These are phyloP conservation scores for Xylaria castorea DNA, from an alignment of 495 filamentous ascomycete species.

Conservation along the genomic window DNA sequence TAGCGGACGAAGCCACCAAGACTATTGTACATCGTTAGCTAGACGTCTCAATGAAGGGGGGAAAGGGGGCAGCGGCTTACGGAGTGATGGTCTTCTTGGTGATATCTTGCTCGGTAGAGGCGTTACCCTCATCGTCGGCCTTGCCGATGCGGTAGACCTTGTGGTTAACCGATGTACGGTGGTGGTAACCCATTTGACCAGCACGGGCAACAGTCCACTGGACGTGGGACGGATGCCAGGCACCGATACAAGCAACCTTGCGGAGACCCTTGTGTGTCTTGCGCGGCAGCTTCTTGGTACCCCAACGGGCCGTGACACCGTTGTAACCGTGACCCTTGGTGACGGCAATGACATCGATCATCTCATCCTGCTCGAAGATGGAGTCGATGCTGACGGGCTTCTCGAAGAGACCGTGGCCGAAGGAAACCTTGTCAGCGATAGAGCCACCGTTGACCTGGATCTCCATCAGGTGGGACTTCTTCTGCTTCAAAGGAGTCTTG, in stretches of 20 bases:
- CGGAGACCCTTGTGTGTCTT: conserved; percentile 99
- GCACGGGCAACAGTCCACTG: conserved; percentile 99
- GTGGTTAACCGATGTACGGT: conserved; percentile 99
- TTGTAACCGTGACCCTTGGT: conserved; percentile 99
- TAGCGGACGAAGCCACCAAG: conserved; percentile 99
- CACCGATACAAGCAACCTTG: conserved; percentile 99
- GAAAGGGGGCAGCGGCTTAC: conserved; percentile 64
- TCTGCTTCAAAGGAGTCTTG: conserved; percentile 99
- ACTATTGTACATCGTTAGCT: conserved; percentile 58
- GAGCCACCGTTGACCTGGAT: conserved; percentile 99
- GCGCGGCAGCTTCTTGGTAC: conserved; percentile 99
- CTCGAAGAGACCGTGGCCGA: conserved; percentile 94
- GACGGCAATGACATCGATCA: conserved; percentile 99
- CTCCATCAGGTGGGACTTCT: conserved; percentile 99
- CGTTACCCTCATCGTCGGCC: conserved; percentile 85
- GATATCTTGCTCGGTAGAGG: conserved; percentile 92
- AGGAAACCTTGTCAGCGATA: conserved; percentile 94
- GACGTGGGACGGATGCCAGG: conserved; percentile 99
- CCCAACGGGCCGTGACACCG: conserved; percentile 98
- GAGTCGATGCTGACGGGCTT: conserved; percentile 90
- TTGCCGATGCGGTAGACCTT: conserved; percentile 99
- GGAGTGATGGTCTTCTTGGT: conserved; percentile 99
- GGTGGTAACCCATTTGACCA: conserved; percentile 99
- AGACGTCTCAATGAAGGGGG: not conserved
- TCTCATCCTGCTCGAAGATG: conserved; percentile 99